Base-by-base conservation (phyloP, 345 rosid genomes). In the Ceriops decandra region DNA sequence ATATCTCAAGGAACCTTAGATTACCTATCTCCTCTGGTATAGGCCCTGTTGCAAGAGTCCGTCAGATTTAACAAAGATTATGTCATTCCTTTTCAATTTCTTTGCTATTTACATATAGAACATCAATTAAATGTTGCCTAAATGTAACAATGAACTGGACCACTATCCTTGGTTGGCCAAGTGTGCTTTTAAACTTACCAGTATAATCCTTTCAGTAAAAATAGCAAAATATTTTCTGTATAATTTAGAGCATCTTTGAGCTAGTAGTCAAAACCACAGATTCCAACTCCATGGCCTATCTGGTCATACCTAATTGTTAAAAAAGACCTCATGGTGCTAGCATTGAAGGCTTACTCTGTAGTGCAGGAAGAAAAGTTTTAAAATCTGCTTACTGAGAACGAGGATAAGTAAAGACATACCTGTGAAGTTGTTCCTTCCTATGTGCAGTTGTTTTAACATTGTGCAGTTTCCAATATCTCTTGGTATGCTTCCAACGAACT, bases 21-120 rank as follows among this genome's bases (percentile, higher is more conserved):
- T 53, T 53, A 7, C 58, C 58, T 8, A 53, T 53, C 58, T 53
- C 58, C 27, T 21, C 28, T 53, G 58, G 58, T 53, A 53, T 53
- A 53, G 22, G 15, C 8, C 58, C 58, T 53, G 58, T 53, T 4
- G 21, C 22, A 24, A 53, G 10, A 53, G 5, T 53, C 26, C 58
- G 21, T 4, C 21, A 21, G 9, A 42, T 42, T 42, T 42, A 15
- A 9, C 22, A 7, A 8, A n/a, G 27, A n/a, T 22, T 7, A 24
- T 53, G 56, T 52, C 56, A 20, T 17, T 52, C 56, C 22, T 19
- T 19, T 5, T 5, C 22, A 52, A 5, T 21, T 8, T 52, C 22
- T 5, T 19, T 20, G 22, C 15, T 7, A 53, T 8, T 2, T 7
- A 11, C 28, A 53, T 8, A 24, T 21, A 53, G 10, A 52, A 21